Conservation (phyloP, 129 eudicot genomes). For the Tanacetum coccineum region DNA sequence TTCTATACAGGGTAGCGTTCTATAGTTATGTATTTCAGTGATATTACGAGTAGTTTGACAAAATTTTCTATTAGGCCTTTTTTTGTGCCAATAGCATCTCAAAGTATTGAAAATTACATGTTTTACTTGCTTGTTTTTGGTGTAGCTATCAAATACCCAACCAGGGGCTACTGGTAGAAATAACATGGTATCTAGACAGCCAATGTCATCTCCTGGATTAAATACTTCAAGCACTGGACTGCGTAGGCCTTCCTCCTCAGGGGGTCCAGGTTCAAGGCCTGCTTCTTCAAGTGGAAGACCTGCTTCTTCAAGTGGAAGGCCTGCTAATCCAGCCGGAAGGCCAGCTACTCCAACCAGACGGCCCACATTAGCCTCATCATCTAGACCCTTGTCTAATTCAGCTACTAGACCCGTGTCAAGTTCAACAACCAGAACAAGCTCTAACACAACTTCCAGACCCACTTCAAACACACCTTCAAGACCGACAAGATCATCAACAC, state of each 20-base stretch:
- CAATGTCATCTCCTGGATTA: slow-evolving; percentile 48
- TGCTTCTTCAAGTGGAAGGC: background rate
- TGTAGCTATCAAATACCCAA: slow-evolving; percentile 80
- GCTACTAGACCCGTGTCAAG: slow-evolving; percentile 33
- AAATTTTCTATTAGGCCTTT: too few species aligned
- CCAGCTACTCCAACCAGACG: slow-evolving; percentile 90
- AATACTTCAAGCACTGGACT: slow-evolving; percentile 46
- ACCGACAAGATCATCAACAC: slow-evolving; percentile 78
- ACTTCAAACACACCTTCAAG: slow-evolving; percentile 37
- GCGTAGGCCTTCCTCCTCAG: slow-evolving; percentile 79
- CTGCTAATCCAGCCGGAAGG: slow-evolving; percentile 25
- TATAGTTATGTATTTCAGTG: background rate
- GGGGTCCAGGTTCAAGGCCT: slow-evolving; percentile 78
- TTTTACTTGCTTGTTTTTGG: slow-evolving; percentile 18
- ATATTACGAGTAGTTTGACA: slow-evolving; percentile 8
- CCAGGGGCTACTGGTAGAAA: slow-evolving; percentile 55
- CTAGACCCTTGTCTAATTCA: slow-evolving; percentile 42
- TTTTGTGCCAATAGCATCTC: too few species aligned
- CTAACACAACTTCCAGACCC: slow-evolving; percentile 16
- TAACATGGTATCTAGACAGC: slow-evolving; percentile 56
- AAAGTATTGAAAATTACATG: background rate
- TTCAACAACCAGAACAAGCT: slow-evolving; percentile 18
- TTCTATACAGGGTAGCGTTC: slow-evolving; percentile 12
- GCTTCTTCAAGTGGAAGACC: slow-evolving; percentile 84
- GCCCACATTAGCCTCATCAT: slow-evolving; percentile 50